Evolutionary conservation across 768 basidiomycete genomes (phyloP), one percentile per base, ranked within the genome.

Genomic region (Rhizopogon vesiculosus): DNA sequence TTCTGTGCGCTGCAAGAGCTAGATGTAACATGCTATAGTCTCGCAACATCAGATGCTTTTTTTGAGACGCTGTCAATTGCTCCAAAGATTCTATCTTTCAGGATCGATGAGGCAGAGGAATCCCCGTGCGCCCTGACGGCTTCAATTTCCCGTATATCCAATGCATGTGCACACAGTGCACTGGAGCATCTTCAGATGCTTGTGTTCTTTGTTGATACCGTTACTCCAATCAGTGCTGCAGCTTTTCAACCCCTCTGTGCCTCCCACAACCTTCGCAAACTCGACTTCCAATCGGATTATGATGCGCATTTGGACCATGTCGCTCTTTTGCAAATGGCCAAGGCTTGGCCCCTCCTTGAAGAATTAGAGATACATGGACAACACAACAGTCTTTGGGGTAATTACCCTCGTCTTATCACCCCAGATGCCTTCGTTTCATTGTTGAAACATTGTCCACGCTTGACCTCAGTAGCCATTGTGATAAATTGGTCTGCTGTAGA

Each of bases 281-380:
- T 49, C 19, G 1, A 35, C 46, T 22, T 35, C 15, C 3, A 19
- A 22, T 9, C 12, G 31, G 3, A n/a, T 3, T 9, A 8, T 8
- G 16, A 41, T 8, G 31, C 33, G 31, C 29, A 6, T 5, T 40
- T 55, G 15, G 29, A 51, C 28, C 38, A 55, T 6, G 18, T 13
- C 49, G 10, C 16, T 40, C 40, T 56, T n/a, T 9, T 28, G 19
- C 7, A 53, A 19, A 42, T 44, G 31, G 51, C 19, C 13, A 53
- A 13, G 22, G 55, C 55, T 35, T 53, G 49, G 51, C 55, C 55
- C n/a, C 19, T 31, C 22, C 42, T 56, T 5, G 51, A 56, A 42
- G 12, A 42, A 2, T 19, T 53, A 8, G 6, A 2, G 12, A 40
- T 53, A 15, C 10, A 35, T 35, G 10, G 12, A 16, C 16, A 9